These are phyloP conservation scores for Adansonia rubrostipa DNA, from an alignment of 441 rosid species.

Conservation along the genomic window DNA sequence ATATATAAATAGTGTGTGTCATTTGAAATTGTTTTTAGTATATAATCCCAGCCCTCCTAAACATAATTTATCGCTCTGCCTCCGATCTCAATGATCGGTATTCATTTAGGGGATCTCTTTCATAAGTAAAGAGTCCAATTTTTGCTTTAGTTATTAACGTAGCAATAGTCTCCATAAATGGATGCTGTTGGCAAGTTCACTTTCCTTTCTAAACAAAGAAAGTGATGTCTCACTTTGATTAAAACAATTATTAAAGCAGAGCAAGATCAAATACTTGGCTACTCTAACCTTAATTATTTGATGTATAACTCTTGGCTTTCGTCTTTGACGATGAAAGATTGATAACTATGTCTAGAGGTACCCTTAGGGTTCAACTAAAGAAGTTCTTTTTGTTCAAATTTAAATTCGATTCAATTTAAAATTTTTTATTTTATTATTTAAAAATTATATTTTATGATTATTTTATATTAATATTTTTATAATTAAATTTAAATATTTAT, in stretches of 20 bases:
- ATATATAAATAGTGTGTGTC: too few relatives aligned
- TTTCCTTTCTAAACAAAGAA: not conserved
- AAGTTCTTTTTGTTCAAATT: too few relatives aligned
- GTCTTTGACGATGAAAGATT: not conserved
- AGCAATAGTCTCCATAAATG: not conserved
- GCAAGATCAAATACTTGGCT: not conserved
- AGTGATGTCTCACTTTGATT: not conserved
- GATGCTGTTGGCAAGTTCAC: not conserved
- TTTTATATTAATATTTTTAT: too few relatives aligned
- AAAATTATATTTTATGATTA: too few relatives aligned
- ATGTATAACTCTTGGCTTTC: not conserved
- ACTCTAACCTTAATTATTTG: not conserved
- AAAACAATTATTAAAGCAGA: not conserved
- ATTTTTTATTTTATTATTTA: too few relatives aligned
- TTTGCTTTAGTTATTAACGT: not conserved
- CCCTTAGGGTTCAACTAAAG: not conserved
- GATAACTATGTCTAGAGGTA: too few relatives aligned
- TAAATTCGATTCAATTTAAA: too few relatives aligned
- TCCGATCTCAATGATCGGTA: not conserved
- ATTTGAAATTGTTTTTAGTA: too few relatives aligned
- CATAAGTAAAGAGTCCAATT: not conserved
- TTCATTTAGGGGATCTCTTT: not conserved
- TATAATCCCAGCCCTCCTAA: too few relatives aligned
- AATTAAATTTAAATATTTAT: too few relatives aligned
- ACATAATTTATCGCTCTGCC: too few relatives aligned